Evolutionary conservation across 352 stramenopile genomes (phyloP), one percentile per base, ranked within the genome.

Genomic region (Phytophthora parvispora): DNA sequence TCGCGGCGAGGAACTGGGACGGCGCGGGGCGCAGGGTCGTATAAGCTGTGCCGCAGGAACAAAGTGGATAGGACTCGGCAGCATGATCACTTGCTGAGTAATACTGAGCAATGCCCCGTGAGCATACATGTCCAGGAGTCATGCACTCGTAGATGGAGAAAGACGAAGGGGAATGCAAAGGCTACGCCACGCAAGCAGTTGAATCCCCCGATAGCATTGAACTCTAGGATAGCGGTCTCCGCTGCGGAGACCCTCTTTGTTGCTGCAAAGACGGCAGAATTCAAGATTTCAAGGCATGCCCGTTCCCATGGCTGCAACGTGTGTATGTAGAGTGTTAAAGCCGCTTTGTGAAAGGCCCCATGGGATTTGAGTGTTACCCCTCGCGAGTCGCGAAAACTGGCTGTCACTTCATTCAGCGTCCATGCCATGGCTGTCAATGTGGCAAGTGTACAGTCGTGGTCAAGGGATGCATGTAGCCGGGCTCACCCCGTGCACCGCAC

Each of bases 301-400:
- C n/a, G n/a, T n/a, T n/a, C n/a, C n/a, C n/a, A n/a, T n/a, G n/a
- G n/a, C n/a, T n/a, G n/a, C n/a, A n/a, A n/a, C n/a, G n/a, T n/a
- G n/a, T n/a, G n/a, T n/a, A n/a, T n/a, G n/a, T n/a, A n/a, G n/a
- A n/a, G n/a, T n/a, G n/a, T n/a, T n/a, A n/a, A n/a, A n/a, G n/a
- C 38, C 38, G 20, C 40, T n/a, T 36, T 66, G 27, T 70, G 55
- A 34, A 50, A 53, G 24, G 34, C 29, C 65, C 69, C 59, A 58
- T 57, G 65, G 51, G 65, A 73, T 73, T 65, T 66, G 63, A 66
- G 42, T 59, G 55, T 40, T 60, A 47, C 63, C 52, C 24, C 34
- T 60, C 45, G 51, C 52, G 54, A 65, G 45, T 70, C 63, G 38
- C 51, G 65, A 68, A 72, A 68, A 73, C 59, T 72, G 64, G 64